Conservation (phyloP, 2,329 filamentous ascomycete genomes). For the Botryotinia globosa region DNA sequence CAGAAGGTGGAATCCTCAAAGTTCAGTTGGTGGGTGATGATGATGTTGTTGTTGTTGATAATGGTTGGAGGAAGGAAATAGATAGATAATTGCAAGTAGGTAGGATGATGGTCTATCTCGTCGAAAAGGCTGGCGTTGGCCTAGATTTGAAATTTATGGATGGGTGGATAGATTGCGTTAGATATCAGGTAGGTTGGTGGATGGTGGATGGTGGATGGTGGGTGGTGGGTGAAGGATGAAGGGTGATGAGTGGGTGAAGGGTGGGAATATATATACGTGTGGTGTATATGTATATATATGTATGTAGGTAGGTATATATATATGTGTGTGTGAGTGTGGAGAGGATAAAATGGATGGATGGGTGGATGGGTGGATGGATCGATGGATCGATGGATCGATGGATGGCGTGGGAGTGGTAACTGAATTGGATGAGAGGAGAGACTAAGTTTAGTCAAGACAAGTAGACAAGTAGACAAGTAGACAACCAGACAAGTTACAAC, state of each 20-base stretch:
- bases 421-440: not conserved
- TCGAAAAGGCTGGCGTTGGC: conserved; percentile 2
- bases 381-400: no score
- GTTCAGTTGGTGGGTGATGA: not conserved
- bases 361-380: not conserved
- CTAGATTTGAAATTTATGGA: not conserved
- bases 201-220: not conserved
- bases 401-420: not conserved
- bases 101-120: not conserved
- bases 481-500: not conserved
- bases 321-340: not conserved
- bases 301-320: not conserved
- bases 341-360: not conserved
- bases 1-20: not conserved
- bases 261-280: not conserved
- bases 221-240: no score
- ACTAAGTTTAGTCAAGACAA: not conserved
- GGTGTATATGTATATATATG: not conserved
- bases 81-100: not conserved
- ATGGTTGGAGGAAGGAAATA: not conserved
- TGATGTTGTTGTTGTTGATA: not conserved
- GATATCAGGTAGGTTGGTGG: not conserved
- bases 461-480: not conserved
- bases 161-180: not conserved
- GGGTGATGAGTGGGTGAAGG: not conserved